These are phyloP conservation scores for Clavaria fumosa DNA, from an alignment of 768 basidiomycete species.

Conservation along the genomic window DNA sequence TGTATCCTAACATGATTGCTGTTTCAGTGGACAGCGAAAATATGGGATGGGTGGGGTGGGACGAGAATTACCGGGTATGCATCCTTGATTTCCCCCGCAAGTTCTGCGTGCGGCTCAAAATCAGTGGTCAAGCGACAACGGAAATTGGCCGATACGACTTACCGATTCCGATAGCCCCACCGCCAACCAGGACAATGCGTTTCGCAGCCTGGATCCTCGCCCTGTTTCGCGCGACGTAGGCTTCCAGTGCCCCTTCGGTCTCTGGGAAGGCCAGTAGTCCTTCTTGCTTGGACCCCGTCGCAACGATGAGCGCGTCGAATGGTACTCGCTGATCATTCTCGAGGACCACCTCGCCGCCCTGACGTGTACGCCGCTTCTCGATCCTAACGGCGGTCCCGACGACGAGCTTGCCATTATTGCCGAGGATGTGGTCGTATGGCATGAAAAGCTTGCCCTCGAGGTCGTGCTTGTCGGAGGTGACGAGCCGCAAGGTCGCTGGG, in stretches of 20 bases:
- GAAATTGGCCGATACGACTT: slow-evolving; percentile 9
- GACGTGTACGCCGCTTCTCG: slow-evolving; percentile 14
- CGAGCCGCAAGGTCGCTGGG: slow-evolving; percentile 36
- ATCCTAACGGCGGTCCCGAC: slow-evolving; percentile 23
- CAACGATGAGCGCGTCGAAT: slow-evolving; percentile 43
- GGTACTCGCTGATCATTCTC: slow-evolving; percentile 31
- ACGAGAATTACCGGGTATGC: slow-evolving; percentile 20
- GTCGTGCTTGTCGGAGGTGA: slow-evolving; percentile 28
- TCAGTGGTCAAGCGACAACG: slow-evolving; percentile 6
- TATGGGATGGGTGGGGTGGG: neutral
- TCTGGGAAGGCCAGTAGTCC: slow-evolving; percentile 34
- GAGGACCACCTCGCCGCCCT: slow-evolving; percentile 31
- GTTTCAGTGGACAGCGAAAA: neutral
- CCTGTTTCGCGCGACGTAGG: slow-evolving; percentile 18
- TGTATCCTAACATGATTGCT: slow-evolving; percentile 19
- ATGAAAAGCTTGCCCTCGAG: slow-evolving; percentile 32
- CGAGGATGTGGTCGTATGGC: slow-evolving; percentile 35
- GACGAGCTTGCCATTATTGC: slow-evolving; percentile 31
- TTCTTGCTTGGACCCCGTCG: slow-evolving; percentile 40
- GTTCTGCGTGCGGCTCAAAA: slow-evolving; percentile 17
- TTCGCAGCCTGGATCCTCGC: slow-evolving; percentile 23
- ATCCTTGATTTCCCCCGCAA: slow-evolving; percentile 29
- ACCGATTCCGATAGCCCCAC: slow-evolving; percentile 41
- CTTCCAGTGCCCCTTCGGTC: slow-evolving; percentile 14
- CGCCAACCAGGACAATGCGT: slow-evolving; percentile 38